phyloP scores from a whole-genome alignment of 768 basidiomycete genomes.

The Pleurotus cornucopiae region DNA sequence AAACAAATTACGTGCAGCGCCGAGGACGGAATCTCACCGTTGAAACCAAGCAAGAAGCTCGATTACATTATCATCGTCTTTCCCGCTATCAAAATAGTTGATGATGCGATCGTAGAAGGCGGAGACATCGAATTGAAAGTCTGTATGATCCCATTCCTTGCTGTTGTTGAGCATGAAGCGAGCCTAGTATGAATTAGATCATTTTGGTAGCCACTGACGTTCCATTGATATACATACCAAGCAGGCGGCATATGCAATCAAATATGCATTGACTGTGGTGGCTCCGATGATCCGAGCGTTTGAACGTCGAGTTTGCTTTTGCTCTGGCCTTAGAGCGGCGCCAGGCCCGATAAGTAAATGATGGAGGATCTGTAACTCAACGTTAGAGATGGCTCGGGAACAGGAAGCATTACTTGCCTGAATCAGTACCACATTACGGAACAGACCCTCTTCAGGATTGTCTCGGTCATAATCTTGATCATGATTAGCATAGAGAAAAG shows the following conservation, averaged over 20 bases:
- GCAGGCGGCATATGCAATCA: slow-evolving; percentile 26
- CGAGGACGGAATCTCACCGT: no score
- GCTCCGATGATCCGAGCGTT: slow-evolving; percentile 10
- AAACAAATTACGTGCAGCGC: no score
- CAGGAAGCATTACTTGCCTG: background rate
- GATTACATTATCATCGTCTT: background rate
- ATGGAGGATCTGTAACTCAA: background rate
- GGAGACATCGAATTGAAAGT: slow-evolving; percentile 17
- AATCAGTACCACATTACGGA: slow-evolving; percentile 3
- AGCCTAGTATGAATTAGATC: slow-evolving; percentile 12
- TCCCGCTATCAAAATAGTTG: slow-evolving; percentile 15
- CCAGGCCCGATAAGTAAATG: slow-evolving; percentile 9
- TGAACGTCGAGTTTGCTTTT: background rate
- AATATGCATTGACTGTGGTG: slow-evolving; percentile 17
- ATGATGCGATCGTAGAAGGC: slow-evolving; percentile 17
- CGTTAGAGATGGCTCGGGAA: background rate
- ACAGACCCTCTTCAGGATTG: background rate
- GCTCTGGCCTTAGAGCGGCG: background rate
- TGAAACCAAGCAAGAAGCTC: no score
- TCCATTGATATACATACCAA: slow-evolving; percentile 16
- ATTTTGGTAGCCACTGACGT: background rate
- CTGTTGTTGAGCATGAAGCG: slow-evolving; percentile 17
- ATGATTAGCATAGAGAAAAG: background rate
- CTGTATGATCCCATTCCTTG: slow-evolving; percentile 9
- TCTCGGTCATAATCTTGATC: background rate